These are phyloP conservation scores for Vigna trinervia DNA, from an alignment of 306 rosid species.

Conservation along the genomic window DNA sequence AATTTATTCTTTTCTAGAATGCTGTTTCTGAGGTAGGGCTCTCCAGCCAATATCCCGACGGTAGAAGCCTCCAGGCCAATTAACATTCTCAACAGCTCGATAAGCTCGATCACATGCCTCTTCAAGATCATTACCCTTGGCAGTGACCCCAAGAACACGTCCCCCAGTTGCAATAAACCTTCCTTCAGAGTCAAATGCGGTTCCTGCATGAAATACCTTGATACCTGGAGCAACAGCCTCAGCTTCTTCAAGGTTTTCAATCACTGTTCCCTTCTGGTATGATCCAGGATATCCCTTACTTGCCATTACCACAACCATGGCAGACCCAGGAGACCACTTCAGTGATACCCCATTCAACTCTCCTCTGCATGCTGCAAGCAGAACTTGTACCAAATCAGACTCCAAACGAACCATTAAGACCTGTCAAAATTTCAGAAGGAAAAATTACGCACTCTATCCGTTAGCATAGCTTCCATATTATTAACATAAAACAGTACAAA, in stretches of 20 bases:
- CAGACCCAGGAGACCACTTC: constrained; percentile 89
- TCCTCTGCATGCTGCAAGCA: constrained; percentile 95
- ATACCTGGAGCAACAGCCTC: constrained; percentile 74
- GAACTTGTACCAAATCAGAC: constrained; percentile 86
- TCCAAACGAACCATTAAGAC: constrained; percentile 93
- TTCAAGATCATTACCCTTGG: constrained; percentile 80
- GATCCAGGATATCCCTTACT: constrained; percentile 90
- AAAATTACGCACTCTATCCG: neutral
- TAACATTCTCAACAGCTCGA: constrained; percentile 68
- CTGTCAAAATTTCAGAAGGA: constrained; percentile 51
- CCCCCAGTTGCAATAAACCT: constrained; percentile 83
- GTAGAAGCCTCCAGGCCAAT: constrained; percentile 92
- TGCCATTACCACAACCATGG: constrained; percentile 99
- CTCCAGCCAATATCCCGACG: constrained; percentile 96
- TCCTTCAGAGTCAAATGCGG: constrained; percentile 75
- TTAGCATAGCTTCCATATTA: constrained; percentile 36
- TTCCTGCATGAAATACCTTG: constrained; percentile 94
- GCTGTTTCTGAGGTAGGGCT: constrained; percentile 71
- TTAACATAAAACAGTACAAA: constrained; percentile 9
- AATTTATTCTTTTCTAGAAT: constrained; percentile 50
- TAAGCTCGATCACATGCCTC: constrained; percentile 83
- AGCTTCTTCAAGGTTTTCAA: constrained; percentile 79
- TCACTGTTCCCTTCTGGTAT: constrained; percentile 88
- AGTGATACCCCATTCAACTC: constrained; percentile 74
- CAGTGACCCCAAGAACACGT: constrained; percentile 94